Evolutionary conservation across 805 yeast genomes (phyloP).

Genomic region (Metschnikowia drakensbergensis): DNA sequence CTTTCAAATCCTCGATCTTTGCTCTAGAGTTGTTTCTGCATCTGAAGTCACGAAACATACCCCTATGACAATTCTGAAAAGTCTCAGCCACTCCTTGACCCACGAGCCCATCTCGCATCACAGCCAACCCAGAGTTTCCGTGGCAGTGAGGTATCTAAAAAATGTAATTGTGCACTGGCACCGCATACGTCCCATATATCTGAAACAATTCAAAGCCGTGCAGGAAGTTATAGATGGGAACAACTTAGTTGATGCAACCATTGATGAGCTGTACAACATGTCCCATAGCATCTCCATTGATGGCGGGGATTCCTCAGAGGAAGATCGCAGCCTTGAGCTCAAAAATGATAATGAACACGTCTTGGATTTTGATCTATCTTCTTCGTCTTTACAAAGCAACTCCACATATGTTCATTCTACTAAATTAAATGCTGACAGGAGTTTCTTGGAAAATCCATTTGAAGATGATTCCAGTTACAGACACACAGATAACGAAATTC

Average conservation of each 20-base stretch:
- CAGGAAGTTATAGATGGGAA: conserved; percentile 17
- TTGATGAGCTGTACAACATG: conserved; percentile 30
- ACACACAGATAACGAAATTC: not conserved
- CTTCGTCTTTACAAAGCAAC: conserved; percentile 4
- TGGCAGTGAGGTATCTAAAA: conserved; percentile 52
- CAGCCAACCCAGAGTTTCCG: conserved; percentile 44
- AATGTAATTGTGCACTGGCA: conserved; percentile 53
- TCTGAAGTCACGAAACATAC: conserved; percentile 19
- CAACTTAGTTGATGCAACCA: conserved; percentile 9
- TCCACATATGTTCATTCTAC: not conserved
- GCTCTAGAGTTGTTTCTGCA: conserved; percentile 35
- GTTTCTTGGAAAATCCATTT: not conserved
- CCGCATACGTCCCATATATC: conserved; percentile 20
- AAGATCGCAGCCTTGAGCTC: conserved; percentile 1
- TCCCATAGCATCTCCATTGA: conserved; percentile 22
- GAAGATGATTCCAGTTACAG: not conserved
- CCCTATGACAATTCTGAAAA: conserved; percentile 38
- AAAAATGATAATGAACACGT: not conserved
- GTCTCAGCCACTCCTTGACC: conserved; percentile 53
- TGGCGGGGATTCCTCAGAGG: conserved; percentile 16
- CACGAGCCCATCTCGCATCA: conserved; percentile 41
- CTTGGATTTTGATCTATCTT: not conserved
- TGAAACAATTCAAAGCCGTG: conserved; percentile 13
- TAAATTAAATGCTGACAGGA: not conserved
- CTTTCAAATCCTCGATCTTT: conserved; percentile 42